Evolutionary conservation across 177 flowering plant genomes (phyloP).

Genomic region (Vitis hybrid): DNA sequence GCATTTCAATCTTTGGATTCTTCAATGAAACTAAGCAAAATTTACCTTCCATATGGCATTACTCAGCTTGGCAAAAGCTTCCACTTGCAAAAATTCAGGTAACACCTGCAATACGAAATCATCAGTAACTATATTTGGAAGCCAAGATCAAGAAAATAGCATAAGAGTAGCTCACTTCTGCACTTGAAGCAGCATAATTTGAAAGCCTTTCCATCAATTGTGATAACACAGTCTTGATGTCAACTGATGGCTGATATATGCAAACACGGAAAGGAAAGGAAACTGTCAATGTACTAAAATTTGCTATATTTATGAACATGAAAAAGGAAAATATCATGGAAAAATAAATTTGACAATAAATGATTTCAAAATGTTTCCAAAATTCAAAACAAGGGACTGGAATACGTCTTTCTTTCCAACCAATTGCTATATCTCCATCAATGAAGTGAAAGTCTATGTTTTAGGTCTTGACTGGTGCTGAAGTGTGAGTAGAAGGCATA

Average conservation of each 20-base stretch:
- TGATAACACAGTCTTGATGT: constrained; percentile 85
- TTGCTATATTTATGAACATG: neutral
- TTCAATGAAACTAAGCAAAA: neutral
- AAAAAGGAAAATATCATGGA: neutral
- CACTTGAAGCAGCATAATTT: constrained; percentile 84
- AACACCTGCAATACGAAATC: constrained; percentile 42
- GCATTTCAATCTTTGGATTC: neutral
- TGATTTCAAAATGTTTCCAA: neutral
- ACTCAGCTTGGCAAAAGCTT: constrained; percentile 85
- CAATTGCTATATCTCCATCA: neutral
- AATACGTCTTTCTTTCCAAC: neutral
- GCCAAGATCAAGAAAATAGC: neutral
- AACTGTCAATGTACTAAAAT: neutral
- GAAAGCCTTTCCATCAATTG: constrained; percentile 90
- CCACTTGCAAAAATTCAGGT: constrained; percentile 92
- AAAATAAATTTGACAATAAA: constrained; percentile 31
- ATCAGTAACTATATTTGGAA: constrained; percentile 9
- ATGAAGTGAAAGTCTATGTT: neutral
- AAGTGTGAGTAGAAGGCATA: no score
- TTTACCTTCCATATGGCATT: constrained; percentile 88
- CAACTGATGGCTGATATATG: constrained; percentile 74
- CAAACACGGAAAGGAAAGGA: neutral
- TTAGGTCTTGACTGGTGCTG: no score
- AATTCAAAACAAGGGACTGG: neutral
- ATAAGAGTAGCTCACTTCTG: constrained; percentile 53